These are phyloP conservation scores for Fragaria iinumae DNA, from an alignment of 306 rosid genomes.

Conservation along the genomic window DNA sequence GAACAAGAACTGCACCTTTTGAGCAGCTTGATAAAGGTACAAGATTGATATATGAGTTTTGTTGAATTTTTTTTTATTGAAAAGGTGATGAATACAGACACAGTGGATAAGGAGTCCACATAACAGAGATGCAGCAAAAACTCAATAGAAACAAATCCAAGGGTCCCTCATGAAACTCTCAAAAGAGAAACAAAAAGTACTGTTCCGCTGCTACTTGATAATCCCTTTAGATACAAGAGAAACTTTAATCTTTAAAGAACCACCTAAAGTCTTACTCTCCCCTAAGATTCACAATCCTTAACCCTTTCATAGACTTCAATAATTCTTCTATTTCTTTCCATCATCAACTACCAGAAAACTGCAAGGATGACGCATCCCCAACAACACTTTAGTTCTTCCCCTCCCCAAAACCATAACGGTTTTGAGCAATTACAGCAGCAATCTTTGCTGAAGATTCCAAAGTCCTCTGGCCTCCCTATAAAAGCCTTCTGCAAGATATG, in stretches of 20 bases:
- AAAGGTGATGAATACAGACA: background rate
- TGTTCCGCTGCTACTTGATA: background rate
- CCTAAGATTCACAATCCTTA: background rate
- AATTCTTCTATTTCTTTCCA: background rate
- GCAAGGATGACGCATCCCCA: background rate
- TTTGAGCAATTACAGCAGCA: background rate
- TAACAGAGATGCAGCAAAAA: background rate
- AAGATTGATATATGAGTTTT: background rate
- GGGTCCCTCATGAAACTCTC: background rate
- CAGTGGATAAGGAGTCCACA: background rate
- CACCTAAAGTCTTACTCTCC: background rate
- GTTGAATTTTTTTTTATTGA: background rate
- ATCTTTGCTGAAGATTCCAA: background rate
- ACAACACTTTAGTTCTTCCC: background rate
- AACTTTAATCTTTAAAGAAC: background rate
- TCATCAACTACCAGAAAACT: background rate
- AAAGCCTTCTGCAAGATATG: background rate
- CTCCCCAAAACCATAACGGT: no score
- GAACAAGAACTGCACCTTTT: slow-evolving; percentile 74
- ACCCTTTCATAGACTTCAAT: background rate
- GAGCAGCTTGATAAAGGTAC: slow-evolving; percentile 78
- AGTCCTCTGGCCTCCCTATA: background rate
- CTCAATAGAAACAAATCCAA: background rate
- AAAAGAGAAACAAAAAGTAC: background rate
- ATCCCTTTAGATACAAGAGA: background rate